A percentile compares a stretch with the other conserved stretches of the same genome.
Evolutionary conservation across 345 rosid genomes (phyloP).

Genomic region (Capsella bursapastoris): DNA sequence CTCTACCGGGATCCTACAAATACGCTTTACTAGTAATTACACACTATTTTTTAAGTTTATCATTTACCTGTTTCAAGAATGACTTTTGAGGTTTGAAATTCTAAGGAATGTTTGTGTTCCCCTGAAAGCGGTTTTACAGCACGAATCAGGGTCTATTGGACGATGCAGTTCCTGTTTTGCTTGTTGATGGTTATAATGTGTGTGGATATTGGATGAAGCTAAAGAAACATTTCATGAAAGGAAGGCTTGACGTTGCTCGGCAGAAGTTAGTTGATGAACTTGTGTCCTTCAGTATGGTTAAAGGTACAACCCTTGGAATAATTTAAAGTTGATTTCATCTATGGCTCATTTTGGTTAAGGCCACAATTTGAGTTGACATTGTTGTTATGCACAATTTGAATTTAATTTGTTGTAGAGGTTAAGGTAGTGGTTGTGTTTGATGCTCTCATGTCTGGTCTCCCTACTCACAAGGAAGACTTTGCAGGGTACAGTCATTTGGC

Average conservation of each 20-base stretch:
- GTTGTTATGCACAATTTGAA: conserved; percentile 17
- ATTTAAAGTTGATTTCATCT: not conserved
- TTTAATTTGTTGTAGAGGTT: conserved; percentile 62
- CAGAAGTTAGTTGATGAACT: conserved; percentile 85
- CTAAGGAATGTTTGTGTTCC: conserved; percentile 31
- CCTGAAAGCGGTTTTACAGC: conserved; percentile 62
- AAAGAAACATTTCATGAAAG: conserved; percentile 85
- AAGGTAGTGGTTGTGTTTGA: conserved; percentile 97
- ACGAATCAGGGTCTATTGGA: conserved; percentile 66
- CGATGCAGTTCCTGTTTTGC: conserved; percentile 83
- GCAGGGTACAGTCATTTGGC: conserved; percentile 52
- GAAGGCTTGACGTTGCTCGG: conserved; percentile 86
- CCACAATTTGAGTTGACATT: conserved; percentile 17
- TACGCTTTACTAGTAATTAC: conserved; percentile 78
- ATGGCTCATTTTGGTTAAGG: conserved; percentile 3
- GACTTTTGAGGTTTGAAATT: conserved; percentile 26
- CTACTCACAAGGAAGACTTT: conserved; percentile 84
- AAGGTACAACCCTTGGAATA: conserved; percentile 56
- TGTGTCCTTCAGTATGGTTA: conserved; percentile 64
- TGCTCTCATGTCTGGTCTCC: conserved; percentile 93
- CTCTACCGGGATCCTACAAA: conserved; percentile 74
- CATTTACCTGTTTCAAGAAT: not conserved
- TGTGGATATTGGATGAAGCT: conserved; percentile 94
- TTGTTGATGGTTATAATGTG: conserved; percentile 95
- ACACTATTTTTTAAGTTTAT: conserved; percentile 33